Base-by-base conservation (phyloP, 768 basidiomycete genomes). In the Tulasnella sp. region DNA sequence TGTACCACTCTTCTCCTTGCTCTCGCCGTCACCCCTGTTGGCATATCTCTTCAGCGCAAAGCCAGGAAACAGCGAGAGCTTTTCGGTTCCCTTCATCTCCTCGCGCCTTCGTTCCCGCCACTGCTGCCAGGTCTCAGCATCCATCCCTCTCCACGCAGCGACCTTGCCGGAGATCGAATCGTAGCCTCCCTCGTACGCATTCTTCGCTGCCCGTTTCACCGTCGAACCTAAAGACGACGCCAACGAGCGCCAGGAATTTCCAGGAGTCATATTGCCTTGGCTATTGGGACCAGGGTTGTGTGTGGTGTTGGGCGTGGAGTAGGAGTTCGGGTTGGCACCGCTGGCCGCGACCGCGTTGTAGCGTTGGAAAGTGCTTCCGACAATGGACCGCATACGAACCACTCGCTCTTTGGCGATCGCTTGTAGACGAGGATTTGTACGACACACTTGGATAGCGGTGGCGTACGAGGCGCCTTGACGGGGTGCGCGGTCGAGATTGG, bases 21-120 rank as follows among this genome's bases (percentile, higher is more conserved):
- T 63, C 43, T 58, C 63, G 14, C 15, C 23, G 49, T 4, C 34
- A 36, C 45, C 29, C 32, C 36, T 34, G 58, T 46, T 49, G 9
- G 61, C 67, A 64, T 77, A 80, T 27, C 77, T 69, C 50, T 78
- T 72, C 5, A 77, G 75, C 2, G 86, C 88, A 85, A 86, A 91
- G 2, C 88, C 86, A 4, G 88, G 88, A 69, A 90, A 89, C 21
- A 88, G 64, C 15, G 74, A 71, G 2, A 84, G 64, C 37, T 72
- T 72, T 62, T 84, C 81, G 15, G 65, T 54, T 32, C 64, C 64
- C 31, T 63, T 61, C 50, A 62, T 50, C 60, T 61, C 63, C 59
- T 51, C 61, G 27, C 45, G 32, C 31, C 55, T 29, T 34, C 55
- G 17, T 15, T 57, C 55, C 27, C 55, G 29, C 55, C 55, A 57